phyloP scores from a whole-genome alignment of 2,329 filamentous ascomycete species.

The Fulvia fulva region DNA sequence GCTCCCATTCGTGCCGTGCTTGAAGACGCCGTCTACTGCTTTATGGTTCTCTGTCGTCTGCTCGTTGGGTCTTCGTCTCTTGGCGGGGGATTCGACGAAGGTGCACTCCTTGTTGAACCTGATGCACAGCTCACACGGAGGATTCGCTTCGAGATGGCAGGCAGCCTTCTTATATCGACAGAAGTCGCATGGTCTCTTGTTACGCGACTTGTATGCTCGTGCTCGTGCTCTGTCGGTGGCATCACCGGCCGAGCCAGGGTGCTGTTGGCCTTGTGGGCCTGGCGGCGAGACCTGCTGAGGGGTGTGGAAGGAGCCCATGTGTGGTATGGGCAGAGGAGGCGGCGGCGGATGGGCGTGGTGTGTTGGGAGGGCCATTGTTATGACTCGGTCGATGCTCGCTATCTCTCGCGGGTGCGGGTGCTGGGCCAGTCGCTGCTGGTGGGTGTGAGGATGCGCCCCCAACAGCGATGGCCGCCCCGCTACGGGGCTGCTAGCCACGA shows the following conservation, averaged over 20 bases:
- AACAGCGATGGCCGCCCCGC: background rate
- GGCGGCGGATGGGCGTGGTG: constrained; percentile 8
- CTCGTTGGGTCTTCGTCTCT: constrained; percentile 31
- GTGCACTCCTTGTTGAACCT: constrained; percentile 43
- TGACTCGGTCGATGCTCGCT: background rate
- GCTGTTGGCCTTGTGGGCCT: background rate
- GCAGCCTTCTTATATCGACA: constrained; percentile 45
- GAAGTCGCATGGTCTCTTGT: constrained; percentile 45
- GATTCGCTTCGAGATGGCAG: constrained; percentile 41
- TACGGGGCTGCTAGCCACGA: background rate
- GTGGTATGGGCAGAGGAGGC: constrained; percentile 1
- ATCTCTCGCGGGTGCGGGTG: no score
- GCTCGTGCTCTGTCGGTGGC: constrained; percentile 26
- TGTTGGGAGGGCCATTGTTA: constrained; percentile 2
- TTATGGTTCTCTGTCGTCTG: constrained; percentile 16
- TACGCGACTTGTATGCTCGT: constrained; percentile 36
- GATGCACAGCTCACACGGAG: constrained; percentile 44
- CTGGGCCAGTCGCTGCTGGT: background rate
- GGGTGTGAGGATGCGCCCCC: background rate
- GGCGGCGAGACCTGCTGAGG: constrained; percentile 1
- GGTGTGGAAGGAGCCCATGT: constrained; percentile 2
- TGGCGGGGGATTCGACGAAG: constrained; percentile 40
- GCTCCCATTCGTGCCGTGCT: constrained; percentile 14
- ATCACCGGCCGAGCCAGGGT: constrained; percentile 9
- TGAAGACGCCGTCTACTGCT: constrained; percentile 14